These are phyloP conservation scores for Pogostemon cablin DNA, from an alignment of 257 asterid genomes.

Conservation along the genomic window DNA sequence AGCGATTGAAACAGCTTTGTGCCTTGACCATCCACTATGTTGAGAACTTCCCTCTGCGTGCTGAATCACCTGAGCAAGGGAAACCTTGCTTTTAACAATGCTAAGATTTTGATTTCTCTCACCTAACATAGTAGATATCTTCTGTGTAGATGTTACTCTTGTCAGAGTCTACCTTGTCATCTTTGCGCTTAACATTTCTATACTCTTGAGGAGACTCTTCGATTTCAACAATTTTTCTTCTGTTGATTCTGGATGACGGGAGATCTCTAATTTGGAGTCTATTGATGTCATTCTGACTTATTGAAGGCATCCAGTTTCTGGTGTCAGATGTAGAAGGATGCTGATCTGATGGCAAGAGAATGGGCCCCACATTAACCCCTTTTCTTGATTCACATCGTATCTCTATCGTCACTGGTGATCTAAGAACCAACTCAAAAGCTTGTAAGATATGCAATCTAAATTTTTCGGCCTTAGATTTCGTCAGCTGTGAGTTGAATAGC, in stretches of 20 bases:
- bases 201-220: conserved; percentile 43
- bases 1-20: conserved; percentile 88
- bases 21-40: conserved; percentile 81
- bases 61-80: conserved; percentile 93
- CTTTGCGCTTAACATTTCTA: conserved; percentile 19
- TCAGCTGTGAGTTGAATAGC: conserved; percentile 67
- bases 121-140: conserved; percentile 40
- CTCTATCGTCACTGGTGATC: conserved; percentile 78
- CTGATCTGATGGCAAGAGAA: conserved; percentile 52
- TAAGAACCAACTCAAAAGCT: conserved; percentile 87
- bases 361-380: conserved; percentile 42
- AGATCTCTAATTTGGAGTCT: conserved; percentile 37
- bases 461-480: conserved; percentile 80
- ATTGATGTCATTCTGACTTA: conserved; percentile 40
- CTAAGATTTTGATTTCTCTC: conserved; percentile 68
- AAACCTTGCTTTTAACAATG: conserved; percentile 79
- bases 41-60: conserved; percentile 75
- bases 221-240: conserved; percentile 74
- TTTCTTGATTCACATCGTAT: conserved; percentile 71
- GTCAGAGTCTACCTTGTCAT: conserved; percentile 25
- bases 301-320: conserved; percentile 12
- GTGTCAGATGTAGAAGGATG: conserved; percentile 27
- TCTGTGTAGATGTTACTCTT: conserved; percentile 33
- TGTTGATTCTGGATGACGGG: conserved; percentile 40
- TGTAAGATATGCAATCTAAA: conserved; percentile 67